A percentile compares a stretch with the other conserved stretches of the same genome.
Conservation (phyloP, 2,329 filamentous ascomycete genomes). For the Talaromyces marneffei region DNA sequence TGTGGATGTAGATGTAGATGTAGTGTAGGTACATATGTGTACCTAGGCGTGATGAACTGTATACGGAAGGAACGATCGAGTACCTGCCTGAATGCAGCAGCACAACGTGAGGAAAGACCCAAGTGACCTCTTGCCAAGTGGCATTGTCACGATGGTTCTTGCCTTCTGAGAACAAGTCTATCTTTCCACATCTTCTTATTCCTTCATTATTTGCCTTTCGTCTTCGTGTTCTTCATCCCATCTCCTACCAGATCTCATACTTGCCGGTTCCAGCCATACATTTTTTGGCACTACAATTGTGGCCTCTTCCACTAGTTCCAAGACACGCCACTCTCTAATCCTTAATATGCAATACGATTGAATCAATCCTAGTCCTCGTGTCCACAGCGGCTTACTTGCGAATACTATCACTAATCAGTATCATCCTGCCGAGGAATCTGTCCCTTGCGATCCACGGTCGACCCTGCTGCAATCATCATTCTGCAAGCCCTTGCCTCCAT, state of each 20-base stretch:
- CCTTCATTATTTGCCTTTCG: neutral
- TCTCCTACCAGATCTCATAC: neutral
- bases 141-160: neutral
- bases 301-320: neutral
- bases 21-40: neutral
- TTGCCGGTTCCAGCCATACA: neutral
- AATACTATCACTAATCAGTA: neutral
- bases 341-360: conserved; percentile 4
- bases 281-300: neutral
- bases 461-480: conserved; percentile 9
- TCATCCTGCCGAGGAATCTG: conserved; percentile 1
- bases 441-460: conserved; percentile 14
- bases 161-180: neutral
- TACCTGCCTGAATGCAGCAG: conserved; percentile 8
- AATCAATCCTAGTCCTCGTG: neutral
- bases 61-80: neutral
- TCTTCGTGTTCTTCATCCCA: neutral
- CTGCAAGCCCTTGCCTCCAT: conserved; percentile 12
- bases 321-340: neutral
- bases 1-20: neutral
- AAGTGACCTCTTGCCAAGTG: conserved; percentile 2
- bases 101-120: neutral
- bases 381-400: neutral
- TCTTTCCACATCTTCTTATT: neutral
- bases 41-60: neutral